Evolutionary conservation across 352 stramenopile species (phyloP).

Genomic region (Phytophthora fragariae): DNA sequence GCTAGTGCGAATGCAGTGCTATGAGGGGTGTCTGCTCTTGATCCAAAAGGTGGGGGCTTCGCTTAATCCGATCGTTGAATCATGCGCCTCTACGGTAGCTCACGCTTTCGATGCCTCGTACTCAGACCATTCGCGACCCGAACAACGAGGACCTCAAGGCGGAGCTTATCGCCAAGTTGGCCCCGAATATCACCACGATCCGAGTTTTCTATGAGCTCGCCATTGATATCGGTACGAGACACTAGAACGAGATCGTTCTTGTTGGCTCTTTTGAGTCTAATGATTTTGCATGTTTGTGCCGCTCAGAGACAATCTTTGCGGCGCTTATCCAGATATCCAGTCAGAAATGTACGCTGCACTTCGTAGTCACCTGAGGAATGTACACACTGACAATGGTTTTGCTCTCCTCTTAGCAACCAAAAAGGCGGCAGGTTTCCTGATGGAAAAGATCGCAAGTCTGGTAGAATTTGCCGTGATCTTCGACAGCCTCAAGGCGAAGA

Average conservation of each 20-base stretch:
- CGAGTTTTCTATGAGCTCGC: slow-evolving; percentile 52
- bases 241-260: background rate
- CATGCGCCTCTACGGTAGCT: background rate
- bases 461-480: slow-evolving; percentile 66
- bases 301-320: slow-evolving; percentile 51
- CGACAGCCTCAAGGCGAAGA: slow-evolving; percentile 61
- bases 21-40: slow-evolving; percentile 54
- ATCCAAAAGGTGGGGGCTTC: slow-evolving; percentile 48
- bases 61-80: background rate
- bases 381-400: slow-evolving; percentile 16
- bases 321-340: slow-evolving; percentile 58
- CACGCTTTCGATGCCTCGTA: background rate
- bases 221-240: slow-evolving; percentile 47
- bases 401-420: slow-evolving; percentile 33
- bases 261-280: background rate
- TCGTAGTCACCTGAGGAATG: background rate
- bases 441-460: slow-evolving; percentile 63
- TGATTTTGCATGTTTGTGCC: background rate
- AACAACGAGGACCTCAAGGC: slow-evolving; percentile 45
- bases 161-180: slow-evolving; percentile 46
- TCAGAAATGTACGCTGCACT: slow-evolving; percentile 46
- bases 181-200: slow-evolving; percentile 52
- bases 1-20: slow-evolving; percentile 46
- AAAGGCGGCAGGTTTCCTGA: slow-evolving; percentile 48
- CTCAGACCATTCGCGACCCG: slow-evolving; percentile 47